Evolutionary conservation across 805 yeast species (phyloP), one percentile per base, ranked within the genome.

Genomic region (Saccharomycopsis oosterbeekiorum): DNA sequence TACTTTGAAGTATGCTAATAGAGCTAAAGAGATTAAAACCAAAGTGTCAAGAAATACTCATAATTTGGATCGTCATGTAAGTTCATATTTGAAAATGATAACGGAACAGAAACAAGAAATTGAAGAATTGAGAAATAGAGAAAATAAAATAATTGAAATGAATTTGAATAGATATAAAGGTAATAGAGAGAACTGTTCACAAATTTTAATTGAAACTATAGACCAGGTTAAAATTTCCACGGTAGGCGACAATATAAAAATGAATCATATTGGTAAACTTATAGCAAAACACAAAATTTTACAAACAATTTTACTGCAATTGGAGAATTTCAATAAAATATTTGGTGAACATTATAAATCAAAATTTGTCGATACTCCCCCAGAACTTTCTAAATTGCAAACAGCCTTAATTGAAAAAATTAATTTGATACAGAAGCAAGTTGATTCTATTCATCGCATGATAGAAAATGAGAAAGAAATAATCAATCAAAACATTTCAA

Each of bases 21-120:
- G 97, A 51, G 97, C 97, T 15, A 91, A 91, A 69, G 91, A 87
- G 66, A 92, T 92, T 67, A 88, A 88, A 69, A 92, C 97, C 0
- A 89, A 88, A 66, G 76, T 88, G 1, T 78, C 81, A 1, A 73
- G 94, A 64, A 91, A 91, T 69, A 84, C 84, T 64, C 90, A 84
- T 59, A 85, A 84, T 62, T 77, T 91, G 64, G 89, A 86, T 68
- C 76, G 93, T 53, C 97, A 89, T 73, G 92, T 90, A 54, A 90
- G 94, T 0, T 85, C 92, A 2, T 91, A 90, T 69, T 74, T 89
- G 68, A 85, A 85, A 72, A 86, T 88, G 86, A 90, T 90, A 42
- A 83, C 91, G 1, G 91, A 88, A 68, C 96, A 88, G 68, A 83
- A 83, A 66, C 80, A 77, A 61, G 91, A 86, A 69, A 89, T 89